Percentiles rank a stretch among this genome's conserved stretches.
Conservation (phyloP, 2,329 filamentous ascomycete species). For the Trichoderma pleuroti region DNA sequence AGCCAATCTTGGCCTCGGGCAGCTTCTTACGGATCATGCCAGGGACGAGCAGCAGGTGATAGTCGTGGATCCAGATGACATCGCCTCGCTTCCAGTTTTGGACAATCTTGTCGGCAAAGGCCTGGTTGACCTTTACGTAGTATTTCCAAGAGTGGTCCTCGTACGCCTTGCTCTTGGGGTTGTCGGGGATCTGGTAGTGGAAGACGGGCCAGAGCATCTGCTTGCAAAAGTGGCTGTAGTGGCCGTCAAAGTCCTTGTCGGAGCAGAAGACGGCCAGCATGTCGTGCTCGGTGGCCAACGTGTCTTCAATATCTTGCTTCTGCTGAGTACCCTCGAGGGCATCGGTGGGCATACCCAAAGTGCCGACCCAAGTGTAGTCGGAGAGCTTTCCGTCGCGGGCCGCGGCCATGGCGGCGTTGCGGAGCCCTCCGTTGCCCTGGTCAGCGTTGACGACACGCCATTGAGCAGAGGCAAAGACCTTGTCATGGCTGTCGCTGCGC, state of each 20-base stretch:
- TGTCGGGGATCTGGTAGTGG: slow-evolving; percentile 96
- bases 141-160: slow-evolving; percentile 96
- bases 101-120: slow-evolving; percentile 85
- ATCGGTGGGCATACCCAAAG: slow-evolving; percentile 91
- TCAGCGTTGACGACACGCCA: slow-evolving; percentile 84
- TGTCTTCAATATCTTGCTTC: slow-evolving; percentile 79
- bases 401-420: slow-evolving; percentile 81
- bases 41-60: slow-evolving; percentile 86
- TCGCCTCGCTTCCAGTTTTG: slow-evolving; percentile 93
- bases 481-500: slow-evolving; percentile 62
- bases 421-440: slow-evolving; percentile 87
- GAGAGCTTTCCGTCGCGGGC: slow-evolving; percentile 63
- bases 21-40: slow-evolving; percentile 85
- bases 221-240: slow-evolving; percentile 96
- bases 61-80: slow-evolving; percentile 93
- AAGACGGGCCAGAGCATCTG: slow-evolving; percentile 97
- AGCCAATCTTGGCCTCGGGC: slow-evolving; percentile 90
- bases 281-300: slow-evolving; percentile 74
- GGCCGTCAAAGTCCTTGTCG: slow-evolving; percentile 90
- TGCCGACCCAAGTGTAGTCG: slow-evolving; percentile 87
- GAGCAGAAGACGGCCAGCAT: slow-evolving; percentile 80
- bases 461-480: slow-evolving; percentile 69
- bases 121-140: slow-evolving; percentile 88
- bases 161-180: slow-evolving; percentile 97
- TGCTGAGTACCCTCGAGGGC: slow-evolving; percentile 69